Evolutionary conservation across 805 yeast species (phyloP), one percentile per base, ranked within the genome.

Genomic region (Myxozyma melibiosi): DNA sequence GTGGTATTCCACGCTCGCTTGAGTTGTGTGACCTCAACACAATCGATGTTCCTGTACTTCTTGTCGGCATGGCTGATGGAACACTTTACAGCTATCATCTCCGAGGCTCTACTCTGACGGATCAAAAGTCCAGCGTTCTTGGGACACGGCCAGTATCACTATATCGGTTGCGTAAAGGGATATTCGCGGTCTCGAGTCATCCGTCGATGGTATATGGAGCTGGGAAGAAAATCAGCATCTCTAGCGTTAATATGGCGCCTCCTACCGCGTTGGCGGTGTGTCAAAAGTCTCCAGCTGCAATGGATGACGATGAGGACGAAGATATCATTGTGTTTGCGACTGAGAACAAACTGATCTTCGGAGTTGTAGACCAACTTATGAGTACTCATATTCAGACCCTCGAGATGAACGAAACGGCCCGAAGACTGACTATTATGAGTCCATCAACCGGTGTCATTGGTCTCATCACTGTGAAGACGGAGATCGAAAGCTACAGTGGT

Each of bases 321-420:
- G 53, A 50, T 13, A 40, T 56, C 16, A 44, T 61, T 14, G 58
- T 51, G n/a, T 43, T 46, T 22, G 65, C 65, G 3, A 35, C 51
- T 7, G 64, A 61, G 11, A 54, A 40, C 14, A 47, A 35, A 35
- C 24, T 61, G 13, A 11, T 33, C 13, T 58, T 49, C n/a, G 65
- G 65, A 8, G 48, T 41, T 7, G 47, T 61, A 6, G 65, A 61
- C 31, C 58, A 54, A 18, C 30, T 60, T 9, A 60, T 52, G 60
- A 58, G 60, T 25, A 55, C 65, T 9, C 65, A 63, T 31, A 58
- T 63, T 4, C 65, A 57, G 48, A 58, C 66, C 13, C 40, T 62
- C 3, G 64, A 65, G 28, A 37, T 63, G 4, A 37, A 41, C 22
- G 63, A 63, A 31, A 51, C 65, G 8, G 66, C 63, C 20, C 50